Evolutionary conservation across 2,329 filamentous ascomycete species (phyloP).

Genomic region (Epichloe glyceriae): DNA sequence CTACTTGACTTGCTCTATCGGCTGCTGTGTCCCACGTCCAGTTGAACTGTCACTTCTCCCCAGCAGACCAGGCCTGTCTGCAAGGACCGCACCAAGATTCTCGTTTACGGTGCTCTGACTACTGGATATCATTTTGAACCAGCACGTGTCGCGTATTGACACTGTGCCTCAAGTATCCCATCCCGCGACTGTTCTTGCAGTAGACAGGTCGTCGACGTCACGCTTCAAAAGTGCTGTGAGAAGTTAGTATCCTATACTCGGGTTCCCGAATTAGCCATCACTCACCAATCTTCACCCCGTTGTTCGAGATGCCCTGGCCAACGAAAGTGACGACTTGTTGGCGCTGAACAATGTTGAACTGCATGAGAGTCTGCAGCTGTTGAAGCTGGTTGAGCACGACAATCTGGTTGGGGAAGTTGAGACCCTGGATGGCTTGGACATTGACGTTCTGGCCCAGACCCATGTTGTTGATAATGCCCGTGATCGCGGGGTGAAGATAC

Average conservation of each 20-base stretch:
- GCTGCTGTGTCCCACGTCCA: background rate
- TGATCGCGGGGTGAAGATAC: constrained; percentile 10
- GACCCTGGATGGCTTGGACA: constrained; percentile 14
- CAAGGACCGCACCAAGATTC: too few relatives aligned
- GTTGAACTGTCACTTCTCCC: background rate
- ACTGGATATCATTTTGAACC: too few relatives aligned
- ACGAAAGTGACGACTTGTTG: constrained; percentile 10
- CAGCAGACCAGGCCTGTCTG: background rate
- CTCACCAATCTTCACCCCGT: constrained; percentile 11
- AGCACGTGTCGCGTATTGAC: too few relatives aligned
- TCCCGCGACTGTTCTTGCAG: background rate
- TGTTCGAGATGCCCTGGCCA: constrained; percentile 11
- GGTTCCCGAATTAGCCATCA: background rate
- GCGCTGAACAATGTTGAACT: constrained; percentile 12
- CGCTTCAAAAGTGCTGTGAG: constrained; percentile 3
- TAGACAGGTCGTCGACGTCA: constrained; percentile 24
- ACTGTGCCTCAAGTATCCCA: too few relatives aligned
- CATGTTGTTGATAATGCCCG: constrained; percentile 16
- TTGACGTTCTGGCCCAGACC: constrained; percentile 15
- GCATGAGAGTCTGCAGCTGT: constrained; percentile 13
- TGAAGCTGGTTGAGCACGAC: constrained; percentile 15
- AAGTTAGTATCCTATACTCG: background rate
- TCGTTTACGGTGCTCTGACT: too few relatives aligned
- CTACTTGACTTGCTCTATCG: background rate
- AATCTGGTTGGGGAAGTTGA: constrained; percentile 16